A percentile compares a stretch with the other conserved stretches of the same genome.
phyloP scores from a whole-genome alignment of 257 asterid species.

The Solanum clarkiae region DNA sequence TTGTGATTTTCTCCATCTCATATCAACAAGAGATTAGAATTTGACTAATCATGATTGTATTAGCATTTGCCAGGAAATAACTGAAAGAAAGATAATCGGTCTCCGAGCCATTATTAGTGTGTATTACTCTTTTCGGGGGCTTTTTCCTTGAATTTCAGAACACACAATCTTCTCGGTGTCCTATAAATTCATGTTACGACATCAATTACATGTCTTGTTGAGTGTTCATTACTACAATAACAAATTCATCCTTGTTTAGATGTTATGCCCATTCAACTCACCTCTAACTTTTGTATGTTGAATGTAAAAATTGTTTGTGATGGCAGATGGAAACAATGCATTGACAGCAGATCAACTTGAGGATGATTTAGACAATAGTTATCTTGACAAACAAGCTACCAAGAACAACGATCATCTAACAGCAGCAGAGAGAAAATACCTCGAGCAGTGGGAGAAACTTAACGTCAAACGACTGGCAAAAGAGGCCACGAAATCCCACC shows the following conservation, averaged over 20 bases:
- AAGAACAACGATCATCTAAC: slow-evolving; percentile 16
- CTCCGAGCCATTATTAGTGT: too few relatives aligned
- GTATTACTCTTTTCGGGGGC: too few relatives aligned
- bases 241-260: background rate
- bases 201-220: background rate
- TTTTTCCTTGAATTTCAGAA: too few relatives aligned
- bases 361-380: background rate
- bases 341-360: background rate
- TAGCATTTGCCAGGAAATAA: too few relatives aligned
- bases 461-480: slow-evolving; percentile 29
- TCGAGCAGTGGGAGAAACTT: slow-evolving; percentile 27
- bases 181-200: too few relatives aligned
- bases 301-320: background rate
- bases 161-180: too few relatives aligned
- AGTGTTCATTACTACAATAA: background rate
- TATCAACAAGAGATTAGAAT: too few relatives aligned
- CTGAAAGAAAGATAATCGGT: too few relatives aligned
- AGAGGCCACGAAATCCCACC: slow-evolving; percentile 33
- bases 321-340: background rate
- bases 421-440: slow-evolving; percentile 36
- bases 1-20: too few relatives aligned
- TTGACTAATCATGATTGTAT: too few relatives aligned
- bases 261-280: background rate
- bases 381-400: background rate
- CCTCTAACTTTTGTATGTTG: background rate